Conservation (phyloP, 2,329 filamentous ascomycete genomes). For the Metarhizium anisopliae region DNA sequence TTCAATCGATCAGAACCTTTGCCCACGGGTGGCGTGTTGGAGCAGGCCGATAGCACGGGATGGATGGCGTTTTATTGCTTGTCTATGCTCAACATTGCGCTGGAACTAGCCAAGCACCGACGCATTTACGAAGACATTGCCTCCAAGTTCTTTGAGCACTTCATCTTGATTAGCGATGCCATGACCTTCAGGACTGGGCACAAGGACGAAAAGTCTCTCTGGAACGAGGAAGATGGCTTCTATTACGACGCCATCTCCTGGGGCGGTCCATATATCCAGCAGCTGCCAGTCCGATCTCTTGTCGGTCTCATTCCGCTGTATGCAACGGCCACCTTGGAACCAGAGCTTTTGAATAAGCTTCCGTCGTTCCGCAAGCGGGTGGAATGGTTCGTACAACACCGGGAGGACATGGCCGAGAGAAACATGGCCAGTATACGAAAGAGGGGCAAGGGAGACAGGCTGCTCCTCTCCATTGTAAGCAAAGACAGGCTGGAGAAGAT, state of each 20-base stretch:
- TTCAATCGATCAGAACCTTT: constrained; percentile 96
- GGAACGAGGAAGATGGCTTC: constrained; percentile 95
- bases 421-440: constrained; percentile 92
- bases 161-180: constrained; percentile 94
- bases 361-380: constrained; percentile 89
- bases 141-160: constrained; percentile 98
- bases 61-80: constrained; percentile 99
- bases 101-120: constrained; percentile 91
- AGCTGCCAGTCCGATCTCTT: constrained; percentile 83
- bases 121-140: constrained; percentile 95
- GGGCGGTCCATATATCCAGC: constrained; percentile 87
- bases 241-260: constrained; percentile 98
- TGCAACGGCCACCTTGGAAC: constrained; percentile 84
- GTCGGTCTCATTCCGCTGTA: constrained; percentile 92
- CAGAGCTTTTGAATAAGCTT: constrained; percentile 84
- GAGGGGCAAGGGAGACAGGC: constrained; percentile 80
- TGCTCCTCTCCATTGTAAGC: constrained; percentile 83
- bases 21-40: constrained; percentile 84
- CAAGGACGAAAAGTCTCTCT: constrained; percentile 72
- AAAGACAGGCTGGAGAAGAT: constrained; percentile 89
- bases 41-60: constrained; percentile 94
- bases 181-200: constrained; percentile 74
- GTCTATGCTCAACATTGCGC: constrained; percentile 92
- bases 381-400: constrained; percentile 89
- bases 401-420: constrained; percentile 75